Conservation (phyloP, 768 basidiomycete genomes). For the Lactifluus pinguis region DNA sequence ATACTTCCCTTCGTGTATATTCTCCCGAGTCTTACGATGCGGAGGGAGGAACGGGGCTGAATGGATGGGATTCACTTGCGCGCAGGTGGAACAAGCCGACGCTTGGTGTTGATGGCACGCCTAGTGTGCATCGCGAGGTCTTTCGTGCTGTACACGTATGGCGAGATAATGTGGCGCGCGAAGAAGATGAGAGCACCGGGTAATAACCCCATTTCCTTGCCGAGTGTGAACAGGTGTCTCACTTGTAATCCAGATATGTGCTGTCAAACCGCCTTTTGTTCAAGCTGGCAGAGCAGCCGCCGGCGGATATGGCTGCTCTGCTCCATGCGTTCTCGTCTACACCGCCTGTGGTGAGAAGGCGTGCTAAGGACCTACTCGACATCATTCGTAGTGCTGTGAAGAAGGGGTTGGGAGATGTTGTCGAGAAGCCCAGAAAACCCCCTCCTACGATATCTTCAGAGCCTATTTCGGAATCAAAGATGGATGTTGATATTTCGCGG, state of each 20-base stretch:
- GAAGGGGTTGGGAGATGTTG: conserved; percentile 11
- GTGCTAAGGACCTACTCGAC: conserved; percentile 54
- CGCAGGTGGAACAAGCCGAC: conserved; percentile 73
- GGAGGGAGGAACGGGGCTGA: conserved; percentile 50
- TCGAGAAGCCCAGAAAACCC: not conserved
- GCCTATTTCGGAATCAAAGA: not conserved
- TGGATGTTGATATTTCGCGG: conserved; percentile 1
- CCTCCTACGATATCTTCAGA: not conserved
- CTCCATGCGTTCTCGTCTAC: conserved; percentile 50
- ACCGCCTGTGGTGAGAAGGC: conserved; percentile 53
- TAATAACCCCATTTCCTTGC: conserved; percentile 27
- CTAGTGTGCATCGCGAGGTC: conserved; percentile 45
- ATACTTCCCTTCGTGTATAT: conserved; percentile 68
- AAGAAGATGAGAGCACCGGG: conserved; percentile 82
- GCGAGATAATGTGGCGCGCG: conserved; percentile 70
- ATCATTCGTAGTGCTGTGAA: conserved; percentile 47
- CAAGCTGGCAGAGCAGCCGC: conserved; percentile 59
- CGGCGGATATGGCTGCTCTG: conserved; percentile 54
- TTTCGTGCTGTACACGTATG: conserved; percentile 71
- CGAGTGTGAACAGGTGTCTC: not conserved
- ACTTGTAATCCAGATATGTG: conserved; percentile 44
- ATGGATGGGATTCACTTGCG: conserved; percentile 71
- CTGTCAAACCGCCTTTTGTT: conserved; percentile 70
- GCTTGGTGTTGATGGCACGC: conserved; percentile 32
- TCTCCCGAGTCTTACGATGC: conserved; percentile 62